Conservation (phyloP, 805 yeast species). For the Kazachstania viticola region DNA sequence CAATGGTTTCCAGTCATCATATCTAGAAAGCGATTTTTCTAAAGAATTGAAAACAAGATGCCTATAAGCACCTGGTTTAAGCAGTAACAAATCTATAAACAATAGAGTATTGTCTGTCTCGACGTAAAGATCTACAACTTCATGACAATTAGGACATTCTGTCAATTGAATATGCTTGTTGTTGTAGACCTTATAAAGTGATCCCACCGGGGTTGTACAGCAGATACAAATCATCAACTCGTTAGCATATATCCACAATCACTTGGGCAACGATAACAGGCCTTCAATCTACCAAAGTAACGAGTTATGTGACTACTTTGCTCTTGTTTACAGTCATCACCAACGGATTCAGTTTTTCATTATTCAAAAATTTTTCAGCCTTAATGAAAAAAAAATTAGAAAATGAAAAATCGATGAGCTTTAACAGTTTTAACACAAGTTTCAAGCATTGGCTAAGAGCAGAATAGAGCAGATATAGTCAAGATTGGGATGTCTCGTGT, state of each 20-base stretch:
- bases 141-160: conserved; percentile 58
- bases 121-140: conserved; percentile 79
- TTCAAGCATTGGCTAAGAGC: too few relatives aligned
- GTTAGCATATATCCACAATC: too few relatives aligned
- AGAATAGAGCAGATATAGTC: too few relatives aligned
- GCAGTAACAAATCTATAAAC: conserved; percentile 68
- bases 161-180: conserved; percentile 71
- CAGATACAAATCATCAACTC: conserved; percentile 77
- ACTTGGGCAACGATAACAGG: too few relatives aligned
- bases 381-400: too few relatives aligned
- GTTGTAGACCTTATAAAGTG: conserved; percentile 62
- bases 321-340: too few relatives aligned
- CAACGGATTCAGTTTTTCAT: too few relatives aligned
- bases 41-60: conserved; percentile 73
- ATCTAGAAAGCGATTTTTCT: conserved; percentile 12
- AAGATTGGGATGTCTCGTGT: conserved; percentile 73
- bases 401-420: too few relatives aligned
- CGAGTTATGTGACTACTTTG: too few relatives aligned
- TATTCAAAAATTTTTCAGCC: too few relatives aligned
- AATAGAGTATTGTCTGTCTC: conserved; percentile 80
- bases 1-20: conserved; percentile 6
- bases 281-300: too few relatives aligned
- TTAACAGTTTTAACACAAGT: too few relatives aligned
- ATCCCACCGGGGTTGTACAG: conserved; percentile 55
- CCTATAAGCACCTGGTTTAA: conserved; percentile 80